Evolutionary conservation across 495 filamentous ascomycete genomes (phyloP).

Genomic region (Aspergillus avenaceus): DNA sequence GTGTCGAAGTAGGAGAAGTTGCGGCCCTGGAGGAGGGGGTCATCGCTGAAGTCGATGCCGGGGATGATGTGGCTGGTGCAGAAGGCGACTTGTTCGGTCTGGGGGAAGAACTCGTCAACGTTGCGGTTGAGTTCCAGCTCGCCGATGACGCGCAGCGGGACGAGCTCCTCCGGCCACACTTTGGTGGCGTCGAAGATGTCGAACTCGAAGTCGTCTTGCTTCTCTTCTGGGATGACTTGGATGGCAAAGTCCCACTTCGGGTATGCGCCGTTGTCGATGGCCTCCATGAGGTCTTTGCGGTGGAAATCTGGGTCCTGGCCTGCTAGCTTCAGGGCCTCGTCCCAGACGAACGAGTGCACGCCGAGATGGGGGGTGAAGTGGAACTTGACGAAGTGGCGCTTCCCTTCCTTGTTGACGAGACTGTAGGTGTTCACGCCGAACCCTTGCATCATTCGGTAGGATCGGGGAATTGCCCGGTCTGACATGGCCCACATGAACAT

Average conservation of each 20-base stretch:
- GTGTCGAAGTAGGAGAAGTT: constrained; percentile 91
- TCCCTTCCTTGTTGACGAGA: constrained; percentile 58
- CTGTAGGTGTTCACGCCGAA: constrained; percentile 76
- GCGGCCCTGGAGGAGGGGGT: constrained; percentile 76
- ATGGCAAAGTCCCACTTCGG: constrained; percentile 83
- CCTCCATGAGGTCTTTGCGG: constrained; percentile 65
- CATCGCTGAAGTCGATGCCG: constrained; percentile 82
- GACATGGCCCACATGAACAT: constrained; percentile 79
- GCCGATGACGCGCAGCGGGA: constrained; percentile 78
- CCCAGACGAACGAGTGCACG: constrained; percentile 73
- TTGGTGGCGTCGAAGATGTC: constrained; percentile 93
- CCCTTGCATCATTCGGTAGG: constrained; percentile 75
- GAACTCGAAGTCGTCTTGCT: constrained; percentile 80
- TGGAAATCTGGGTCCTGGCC: constrained; percentile 82
- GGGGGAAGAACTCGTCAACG: constrained; percentile 79
- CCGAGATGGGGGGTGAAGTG: constrained; percentile 65
- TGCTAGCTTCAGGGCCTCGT: constrained; percentile 74
- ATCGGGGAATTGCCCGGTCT: constrained; percentile 68
- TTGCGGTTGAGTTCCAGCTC: constrained; percentile 80
- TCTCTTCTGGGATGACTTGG: constrained; percentile 66
- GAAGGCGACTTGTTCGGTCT: constrained; percentile 79
- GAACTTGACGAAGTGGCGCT: constrained; percentile 71
- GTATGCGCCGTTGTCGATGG: constrained; percentile 63
- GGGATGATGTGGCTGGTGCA: constrained; percentile 83
- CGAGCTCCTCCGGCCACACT: constrained; percentile 79